phyloP scores from a whole-genome alignment of 805 yeast genomes.

The Groenewaldozyma salmanticensis region DNA sequence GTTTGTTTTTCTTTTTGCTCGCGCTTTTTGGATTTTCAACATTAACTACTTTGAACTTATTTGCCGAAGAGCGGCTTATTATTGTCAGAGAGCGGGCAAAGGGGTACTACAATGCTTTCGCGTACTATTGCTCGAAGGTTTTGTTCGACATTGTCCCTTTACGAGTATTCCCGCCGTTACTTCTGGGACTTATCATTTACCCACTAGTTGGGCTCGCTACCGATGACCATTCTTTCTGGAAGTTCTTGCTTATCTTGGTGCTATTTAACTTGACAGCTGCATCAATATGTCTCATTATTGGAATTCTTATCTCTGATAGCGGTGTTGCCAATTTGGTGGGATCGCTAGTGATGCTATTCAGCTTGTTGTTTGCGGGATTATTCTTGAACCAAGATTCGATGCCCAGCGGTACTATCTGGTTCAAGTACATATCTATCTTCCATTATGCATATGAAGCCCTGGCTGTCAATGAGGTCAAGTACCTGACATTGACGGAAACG shows the following conservation, averaged over 20 bases:
- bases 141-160: slow-evolving; percentile 88
- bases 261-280: slow-evolving; percentile 83
- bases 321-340: slow-evolving; percentile 89
- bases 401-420: slow-evolving; percentile 48
- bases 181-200: slow-evolving; percentile 70
- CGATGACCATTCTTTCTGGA: slow-evolving; percentile 63
- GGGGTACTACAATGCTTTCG: slow-evolving; percentile 80
- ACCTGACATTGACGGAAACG: slow-evolving; percentile 71
- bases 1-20: slow-evolving; percentile 81
- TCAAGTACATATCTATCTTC: slow-evolving; percentile 80
- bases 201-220: slow-evolving; percentile 85
- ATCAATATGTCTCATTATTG: slow-evolving; percentile 74
- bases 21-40: slow-evolving; percentile 93
- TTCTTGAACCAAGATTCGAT: slow-evolving; percentile 75
- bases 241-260: slow-evolving; percentile 59
- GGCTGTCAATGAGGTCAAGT: slow-evolving; percentile 85
- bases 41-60: slow-evolving; percentile 81
- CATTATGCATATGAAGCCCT: slow-evolving; percentile 95
- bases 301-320: slow-evolving; percentile 77
- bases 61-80: slow-evolving; percentile 78
- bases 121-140: slow-evolving; percentile 79
- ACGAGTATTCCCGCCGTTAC: slow-evolving; percentile 83
- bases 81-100: slow-evolving; percentile 91
- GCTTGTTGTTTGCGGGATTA: slow-evolving; percentile 85
- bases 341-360: slow-evolving; percentile 71